Evolutionary conservation across 2,329 filamentous ascomycete species (phyloP).

Genomic region (Ciborinia camelliae): DNA sequence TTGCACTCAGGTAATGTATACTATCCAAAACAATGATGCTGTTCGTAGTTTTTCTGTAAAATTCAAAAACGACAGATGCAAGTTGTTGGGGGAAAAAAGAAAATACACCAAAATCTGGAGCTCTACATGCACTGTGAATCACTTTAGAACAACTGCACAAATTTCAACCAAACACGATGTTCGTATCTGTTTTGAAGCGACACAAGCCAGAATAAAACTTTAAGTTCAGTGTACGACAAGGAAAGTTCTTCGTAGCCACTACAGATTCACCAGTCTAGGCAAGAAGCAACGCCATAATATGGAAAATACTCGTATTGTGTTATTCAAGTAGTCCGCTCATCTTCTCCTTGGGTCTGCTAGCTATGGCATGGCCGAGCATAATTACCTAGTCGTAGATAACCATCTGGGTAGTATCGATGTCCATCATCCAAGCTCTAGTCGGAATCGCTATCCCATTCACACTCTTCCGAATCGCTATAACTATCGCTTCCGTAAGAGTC

Average conservation of each 20-base stretch:
- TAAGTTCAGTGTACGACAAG: background rate
- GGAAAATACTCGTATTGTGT: fast-evolving
- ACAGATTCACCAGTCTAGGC: background rate
- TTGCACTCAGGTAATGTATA: background rate
- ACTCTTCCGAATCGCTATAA: background rate
- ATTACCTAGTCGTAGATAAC: background rate
- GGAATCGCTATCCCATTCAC: background rate
- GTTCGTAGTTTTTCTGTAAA: background rate
- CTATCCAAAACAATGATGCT: background rate
- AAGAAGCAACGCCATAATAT: background rate
- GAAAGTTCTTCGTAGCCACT: no score
- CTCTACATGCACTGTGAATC: background rate
- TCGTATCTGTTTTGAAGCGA: background rate
- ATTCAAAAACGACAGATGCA: no score
- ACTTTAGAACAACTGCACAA: background rate
- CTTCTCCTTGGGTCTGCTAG: background rate
- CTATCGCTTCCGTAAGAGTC: background rate
- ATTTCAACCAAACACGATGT: no score
- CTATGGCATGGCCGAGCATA: background rate
- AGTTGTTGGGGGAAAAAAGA: no score
- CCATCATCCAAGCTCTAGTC: background rate
- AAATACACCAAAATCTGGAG: no score
- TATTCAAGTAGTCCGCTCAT: background rate
- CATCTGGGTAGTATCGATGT: background rate
- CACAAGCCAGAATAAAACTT: no score